Conservation (phyloP, 192 early-diverging fungal genomes). For the Backusella tuberculispora region DNA sequence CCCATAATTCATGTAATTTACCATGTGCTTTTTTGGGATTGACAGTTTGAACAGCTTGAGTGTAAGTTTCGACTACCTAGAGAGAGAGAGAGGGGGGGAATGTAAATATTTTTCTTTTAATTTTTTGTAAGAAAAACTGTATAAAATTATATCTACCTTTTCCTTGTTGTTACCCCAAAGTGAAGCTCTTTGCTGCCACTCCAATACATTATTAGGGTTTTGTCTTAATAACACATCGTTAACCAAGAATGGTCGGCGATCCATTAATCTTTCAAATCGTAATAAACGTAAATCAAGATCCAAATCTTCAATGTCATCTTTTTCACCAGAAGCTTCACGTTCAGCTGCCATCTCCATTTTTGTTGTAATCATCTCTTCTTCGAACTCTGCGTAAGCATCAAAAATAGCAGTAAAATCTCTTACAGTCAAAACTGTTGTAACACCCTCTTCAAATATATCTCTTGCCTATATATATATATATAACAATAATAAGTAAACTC, state of each 20-base stretch:
- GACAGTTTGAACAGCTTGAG: conserved; percentile 70
- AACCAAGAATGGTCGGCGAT: conserved; percentile 88
- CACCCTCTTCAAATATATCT: conserved; percentile 94
- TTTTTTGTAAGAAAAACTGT: background rate
- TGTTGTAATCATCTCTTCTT: conserved; percentile 76
- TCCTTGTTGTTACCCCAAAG: conserved; percentile 64
- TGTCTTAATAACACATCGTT: conserved; percentile 92
- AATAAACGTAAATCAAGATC: conserved; percentile 83
- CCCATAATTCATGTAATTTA: conserved; percentile 80
- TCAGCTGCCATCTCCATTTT: conserved; percentile 73
- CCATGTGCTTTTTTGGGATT: conserved; percentile 80
- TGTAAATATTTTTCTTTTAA: background rate
- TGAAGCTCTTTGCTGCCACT: conserved; percentile 89
- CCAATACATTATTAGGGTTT: conserved; percentile 86
- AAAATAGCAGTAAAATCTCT: conserved; percentile 95
- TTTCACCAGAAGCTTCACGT: conserved; percentile 45
- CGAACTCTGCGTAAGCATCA: conserved; percentile 94
- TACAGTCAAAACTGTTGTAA: conserved; percentile 77
- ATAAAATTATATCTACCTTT: conserved; percentile 37
- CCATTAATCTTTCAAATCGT: conserved; percentile 90
- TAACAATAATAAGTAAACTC: background rate
- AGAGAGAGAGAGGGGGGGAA: background rate
- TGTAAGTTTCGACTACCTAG: conserved; percentile 74
- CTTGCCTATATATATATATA: conserved; percentile 66
- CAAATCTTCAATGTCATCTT: conserved; percentile 59